Evolutionary conservation across 441 rosid genomes (phyloP).

Genomic region (Erodium moschatum): DNA sequence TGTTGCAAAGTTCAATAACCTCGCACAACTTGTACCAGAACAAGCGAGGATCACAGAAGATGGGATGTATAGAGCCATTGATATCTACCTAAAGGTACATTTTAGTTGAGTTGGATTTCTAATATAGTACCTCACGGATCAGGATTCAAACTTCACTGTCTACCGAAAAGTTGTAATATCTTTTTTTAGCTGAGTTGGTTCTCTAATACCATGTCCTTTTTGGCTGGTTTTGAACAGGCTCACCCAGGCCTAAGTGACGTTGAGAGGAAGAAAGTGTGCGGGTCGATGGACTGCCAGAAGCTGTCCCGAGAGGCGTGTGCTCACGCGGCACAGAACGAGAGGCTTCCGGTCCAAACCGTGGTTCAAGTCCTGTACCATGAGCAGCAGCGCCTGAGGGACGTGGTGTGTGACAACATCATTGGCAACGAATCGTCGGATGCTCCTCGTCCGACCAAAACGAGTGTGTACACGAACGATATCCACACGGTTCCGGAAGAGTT

Average conservation of each 20-base stretch:
- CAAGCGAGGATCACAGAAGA: constrained; percentile 54
- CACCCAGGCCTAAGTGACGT: constrained; percentile 53
- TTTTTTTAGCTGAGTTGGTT: too few species aligned
- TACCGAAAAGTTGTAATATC: too few species aligned
- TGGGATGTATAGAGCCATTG: constrained; percentile 60
- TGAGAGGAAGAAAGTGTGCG: constrained; percentile 63
- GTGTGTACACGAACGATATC: constrained; percentile 28
- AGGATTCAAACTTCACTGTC: too few species aligned
- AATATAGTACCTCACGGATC: too few species aligned
- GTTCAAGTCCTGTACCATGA: constrained; percentile 89
- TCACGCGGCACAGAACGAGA: constrained; percentile 65
- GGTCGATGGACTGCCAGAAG: constrained; percentile 68
- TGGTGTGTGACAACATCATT: constrained; percentile 34
- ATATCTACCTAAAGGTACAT: constrained; percentile 61
- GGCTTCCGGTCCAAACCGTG: constrained; percentile 72
- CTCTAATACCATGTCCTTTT: too few species aligned
- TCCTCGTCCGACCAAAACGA: constrained; percentile 23
- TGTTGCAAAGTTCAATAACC: constrained; percentile 36
- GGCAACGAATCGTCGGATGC: constrained; percentile 34
- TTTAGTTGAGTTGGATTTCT: too few species aligned
- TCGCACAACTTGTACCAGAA: constrained; percentile 57
- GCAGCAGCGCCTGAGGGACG: constrained; percentile 80
- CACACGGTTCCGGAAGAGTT: constrained; percentile 52
- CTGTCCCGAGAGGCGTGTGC: constrained; percentile 68
- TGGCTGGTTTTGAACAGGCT: constrained; percentile 40